Base-by-base conservation (phyloP, 1,284 basidiomycete species). In the Rhodotorula sp. region DNA sequence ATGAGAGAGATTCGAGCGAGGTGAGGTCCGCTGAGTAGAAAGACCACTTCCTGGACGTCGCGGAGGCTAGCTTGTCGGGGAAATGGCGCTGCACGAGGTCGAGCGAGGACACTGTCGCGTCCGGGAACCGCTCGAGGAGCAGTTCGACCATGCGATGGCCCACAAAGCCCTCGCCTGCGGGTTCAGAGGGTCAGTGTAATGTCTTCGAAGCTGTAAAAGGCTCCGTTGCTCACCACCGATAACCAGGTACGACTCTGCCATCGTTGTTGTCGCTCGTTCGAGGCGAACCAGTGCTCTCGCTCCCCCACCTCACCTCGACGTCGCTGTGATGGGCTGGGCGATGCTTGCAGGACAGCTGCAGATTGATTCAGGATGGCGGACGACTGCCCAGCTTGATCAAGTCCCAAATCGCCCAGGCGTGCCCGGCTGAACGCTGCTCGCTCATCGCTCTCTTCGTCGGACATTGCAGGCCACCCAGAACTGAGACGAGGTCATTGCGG, bases 21-120 rank as follows among this genome's bases (percentile, higher is more conserved):
- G 88, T 89, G 74, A 96, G 90, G 80, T 95, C 91, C 48, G 88
- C 92, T 54, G 89, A 87, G 81, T 88, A 90, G 81, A 94, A 95
- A 0, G 88, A 81, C 75, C 57, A 74, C 36, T 71, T 58, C 30
- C 44, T 48, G 4, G 24, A 11, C 27, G 9, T 10, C 17, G 7
- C 29, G 54, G 22, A 29, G 9, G 64, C 48, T 36, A 56, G 58
- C 62, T 73, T 66, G 29, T 88, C 84, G 68, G 84, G 83, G 71
- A 83, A 83, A 79, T 94, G 88, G 66, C 91, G 85, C 81, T 95
- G 92, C 5, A 94, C 91, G 68, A 95, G 86, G 82, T 96, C 94
- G 77, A 96, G 72, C 19, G 76, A 77, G 47, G 68, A 89, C 9
- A 92, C 89, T 0, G 88, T 85, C 22, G 94, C 90, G 55, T 85